Conservation (phyloP, 495 filamentous ascomycete genomes). For the Letharia lupina region DNA sequence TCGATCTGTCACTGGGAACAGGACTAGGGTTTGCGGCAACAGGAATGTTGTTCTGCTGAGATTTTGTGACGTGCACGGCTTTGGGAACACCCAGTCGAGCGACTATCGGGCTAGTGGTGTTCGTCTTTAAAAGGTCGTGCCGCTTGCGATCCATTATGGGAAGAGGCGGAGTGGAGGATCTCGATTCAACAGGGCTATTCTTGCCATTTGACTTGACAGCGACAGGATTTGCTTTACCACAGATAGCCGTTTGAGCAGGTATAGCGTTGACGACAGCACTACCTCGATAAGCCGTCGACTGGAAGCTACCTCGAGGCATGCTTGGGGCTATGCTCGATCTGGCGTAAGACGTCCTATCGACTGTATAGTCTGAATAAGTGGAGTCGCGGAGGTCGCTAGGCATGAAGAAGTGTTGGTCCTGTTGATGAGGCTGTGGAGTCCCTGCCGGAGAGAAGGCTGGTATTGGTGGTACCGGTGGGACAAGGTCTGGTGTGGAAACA, state of each 20-base stretch:
- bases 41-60: constrained; percentile 15
- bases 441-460: constrained; percentile 52
- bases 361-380: constrained; percentile 62
- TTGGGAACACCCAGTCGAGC: constrained; percentile 25
- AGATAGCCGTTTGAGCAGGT: constrained; percentile 74
- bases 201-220: constrained; percentile 58
- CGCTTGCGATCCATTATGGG: constrained; percentile 21
- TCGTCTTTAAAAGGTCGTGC: constrained; percentile 14
- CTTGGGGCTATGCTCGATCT: constrained; percentile 49
- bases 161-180: constrained; percentile 23
- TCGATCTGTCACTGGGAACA: constrained; percentile 6
- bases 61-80: constrained; percentile 25
- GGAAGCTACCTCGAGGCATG: constrained; percentile 67
- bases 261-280: constrained; percentile 72
- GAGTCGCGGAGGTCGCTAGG: constrained; percentile 88
- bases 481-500: constrained; percentile 67
- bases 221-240: constrained; percentile 81
- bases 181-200: constrained; percentile 28
- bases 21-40: constrained; percentile 15
- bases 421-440: constrained; percentile 46
- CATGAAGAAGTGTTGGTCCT: constrained; percentile 87
- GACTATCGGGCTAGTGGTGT: constrained; percentile 26
- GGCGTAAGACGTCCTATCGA: constrained; percentile 57
- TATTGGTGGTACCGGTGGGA: constrained; percentile 87
- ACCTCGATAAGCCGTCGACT: constrained; percentile 85